Evolutionary conservation across 306 rosid genomes (phyloP).

Genomic region (Rubus parviflorus): DNA sequence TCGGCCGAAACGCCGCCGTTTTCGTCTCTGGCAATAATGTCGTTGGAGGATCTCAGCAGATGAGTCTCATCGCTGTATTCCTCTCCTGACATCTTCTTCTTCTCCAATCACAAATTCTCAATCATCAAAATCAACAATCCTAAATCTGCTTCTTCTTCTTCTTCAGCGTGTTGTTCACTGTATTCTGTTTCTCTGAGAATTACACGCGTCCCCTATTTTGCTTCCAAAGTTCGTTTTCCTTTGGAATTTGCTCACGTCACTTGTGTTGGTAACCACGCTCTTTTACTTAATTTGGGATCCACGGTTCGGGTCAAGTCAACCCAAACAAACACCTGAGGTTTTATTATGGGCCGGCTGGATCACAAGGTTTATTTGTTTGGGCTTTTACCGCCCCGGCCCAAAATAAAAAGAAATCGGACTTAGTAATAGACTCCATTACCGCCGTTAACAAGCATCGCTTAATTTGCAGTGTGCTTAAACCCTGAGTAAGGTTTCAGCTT

Average conservation of each 20-base stretch:
- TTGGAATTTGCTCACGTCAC: neutral
- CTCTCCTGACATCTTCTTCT: conserved; percentile 30
- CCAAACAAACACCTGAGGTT: too few relatives aligned
- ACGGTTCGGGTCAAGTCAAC: neutral
- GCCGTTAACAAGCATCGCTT: neutral
- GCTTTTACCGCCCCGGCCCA: neutral
- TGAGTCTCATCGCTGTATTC: conserved; percentile 57
- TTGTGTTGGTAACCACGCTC: neutral
- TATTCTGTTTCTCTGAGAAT: too few relatives aligned
- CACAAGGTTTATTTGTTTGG: neutral
- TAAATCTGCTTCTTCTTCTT: too few relatives aligned
- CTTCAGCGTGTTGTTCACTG: too few relatives aligned
- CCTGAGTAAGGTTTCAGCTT: neutral
- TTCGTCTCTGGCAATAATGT: conserved; percentile 5
- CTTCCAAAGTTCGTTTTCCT: too few relatives aligned
- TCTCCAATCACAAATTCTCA: neutral
- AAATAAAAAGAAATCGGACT: neutral
- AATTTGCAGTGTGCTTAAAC: neutral
- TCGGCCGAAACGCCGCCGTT: neutral
- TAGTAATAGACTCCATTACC: too few relatives aligned
- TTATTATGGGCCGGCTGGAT: neutral
- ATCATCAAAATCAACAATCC: too few relatives aligned
- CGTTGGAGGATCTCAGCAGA: conserved; percentile 45
- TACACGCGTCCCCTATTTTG: too few relatives aligned
- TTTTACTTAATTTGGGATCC: neutral